phyloP scores from a whole-genome alignment of 148 eudicot genomes.

The Spergularia bocconei region DNA sequence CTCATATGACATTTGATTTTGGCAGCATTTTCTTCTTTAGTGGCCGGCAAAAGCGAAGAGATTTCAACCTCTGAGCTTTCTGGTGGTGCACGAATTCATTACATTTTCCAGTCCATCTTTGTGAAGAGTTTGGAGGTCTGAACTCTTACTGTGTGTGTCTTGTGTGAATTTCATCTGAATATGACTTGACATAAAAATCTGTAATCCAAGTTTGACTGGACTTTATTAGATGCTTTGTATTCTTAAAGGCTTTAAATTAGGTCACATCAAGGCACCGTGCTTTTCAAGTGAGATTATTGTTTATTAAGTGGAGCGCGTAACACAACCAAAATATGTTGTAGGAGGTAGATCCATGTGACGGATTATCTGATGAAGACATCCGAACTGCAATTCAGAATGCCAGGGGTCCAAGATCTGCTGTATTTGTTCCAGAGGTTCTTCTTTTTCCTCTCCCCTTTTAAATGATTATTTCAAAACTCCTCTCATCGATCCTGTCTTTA shows the following conservation, averaged over 20 bases:
- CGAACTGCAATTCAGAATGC: constrained; percentile 93
- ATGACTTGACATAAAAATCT: background rate
- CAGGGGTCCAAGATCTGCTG: constrained; percentile 85
- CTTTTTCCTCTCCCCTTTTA: background rate
- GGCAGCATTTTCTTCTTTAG: constrained; percentile 91
- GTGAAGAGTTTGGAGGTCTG: constrained; percentile 90
- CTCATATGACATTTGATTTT: constrained; percentile 13
- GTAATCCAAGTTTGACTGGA: background rate
- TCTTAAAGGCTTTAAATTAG: background rate
- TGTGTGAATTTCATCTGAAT: background rate
- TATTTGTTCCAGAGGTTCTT: constrained; percentile 81
- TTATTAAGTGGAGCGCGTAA: background rate
- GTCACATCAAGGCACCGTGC: background rate
- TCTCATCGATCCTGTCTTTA: background rate
- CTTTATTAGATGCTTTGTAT: background rate
- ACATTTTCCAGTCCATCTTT: constrained; percentile 86
- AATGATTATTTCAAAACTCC: background rate
- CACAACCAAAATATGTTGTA: constrained; percentile 31
- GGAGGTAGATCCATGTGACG: constrained; percentile 97
- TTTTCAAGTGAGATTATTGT: background rate
- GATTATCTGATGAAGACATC: constrained; percentile 87
- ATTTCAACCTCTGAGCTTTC: constrained; percentile 92
- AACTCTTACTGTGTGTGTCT: background rate
- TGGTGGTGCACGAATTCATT: constrained; percentile 95
- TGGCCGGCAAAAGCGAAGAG: constrained; percentile 91